Evolutionary conservation across 805 yeast species (phyloP), one percentile per base, ranked within the genome.

Genomic region (Maudiozyma saulgeensis): DNA sequence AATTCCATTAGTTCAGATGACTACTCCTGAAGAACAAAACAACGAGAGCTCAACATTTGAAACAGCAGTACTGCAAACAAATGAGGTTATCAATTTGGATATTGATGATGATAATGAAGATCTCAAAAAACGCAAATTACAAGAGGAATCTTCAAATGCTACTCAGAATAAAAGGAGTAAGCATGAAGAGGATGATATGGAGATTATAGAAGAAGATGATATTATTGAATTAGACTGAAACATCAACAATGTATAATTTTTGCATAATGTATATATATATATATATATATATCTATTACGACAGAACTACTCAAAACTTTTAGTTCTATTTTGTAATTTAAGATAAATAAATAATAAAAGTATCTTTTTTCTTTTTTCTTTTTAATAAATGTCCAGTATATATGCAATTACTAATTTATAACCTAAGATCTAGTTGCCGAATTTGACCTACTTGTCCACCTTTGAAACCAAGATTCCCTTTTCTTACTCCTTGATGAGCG

Each of bases 381-480:
- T 23, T 15, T 25, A 23, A 15, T 25, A 41, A 25, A 16, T 39
- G 41, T 21, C 26, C 23, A 25, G 44, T 41, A 28, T 23, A 16
- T 28, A 25, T 41, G 16, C 12, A 7, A 15, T 25, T 13, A 41
- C 19, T 28, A 13, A 28, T 9, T 28, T 28, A 28, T 28, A 28
- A 28, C 16, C 35, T 47, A 47, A 9, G 45, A 6, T 37, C 49
- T 34, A 16, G 31, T 47, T 16, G 45, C 26, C 9, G 49, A 47
- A 8, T 71, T 58, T 6, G 74, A 71, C 28, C 68, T 59, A 43
- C 71, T 66, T 48, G 73, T 69, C 43, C 74, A 52, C 53, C 73
- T 68, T 49, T 66, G 73, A 52, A 75, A 71, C 80, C 80, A 77
- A 6, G 71, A 65, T 25, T 64, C 70, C 45, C 69, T 63, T 43